phyloP scores from a whole-genome alignment of 805 yeast genomes.

The Suhomyces sp. region DNA sequence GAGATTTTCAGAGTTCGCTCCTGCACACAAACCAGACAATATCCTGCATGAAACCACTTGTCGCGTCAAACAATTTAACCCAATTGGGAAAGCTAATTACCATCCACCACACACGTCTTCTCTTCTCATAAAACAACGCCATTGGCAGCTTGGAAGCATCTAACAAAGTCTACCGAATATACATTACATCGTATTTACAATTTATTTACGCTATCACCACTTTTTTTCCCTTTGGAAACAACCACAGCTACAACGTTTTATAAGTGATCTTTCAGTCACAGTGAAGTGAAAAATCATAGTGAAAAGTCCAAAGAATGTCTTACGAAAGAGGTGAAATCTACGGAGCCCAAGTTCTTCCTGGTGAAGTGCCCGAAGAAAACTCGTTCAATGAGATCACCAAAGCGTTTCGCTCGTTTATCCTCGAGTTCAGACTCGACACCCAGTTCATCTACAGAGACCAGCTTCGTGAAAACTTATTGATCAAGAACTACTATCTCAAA shows the following conservation, averaged over 20 bases:
- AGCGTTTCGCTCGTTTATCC: slow-evolving; percentile 76
- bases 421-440: slow-evolving; percentile 81
- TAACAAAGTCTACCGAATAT: too few species aligned
- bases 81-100: slow-evolving; percentile 14
- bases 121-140: too few species aligned
- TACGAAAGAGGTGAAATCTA: slow-evolving; percentile 71
- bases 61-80: slow-evolving; percentile 19
- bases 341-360: slow-evolving; percentile 84
- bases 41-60: too few species aligned
- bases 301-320: slow-evolving; percentile 56
- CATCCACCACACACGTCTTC: too few species aligned
- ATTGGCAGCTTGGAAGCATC: too few species aligned
- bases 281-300: slow-evolving; percentile 1
- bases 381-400: slow-evolving; percentile 67
- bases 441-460: slow-evolving; percentile 89
- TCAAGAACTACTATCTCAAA: slow-evolving; percentile 66
- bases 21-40: too few species aligned
- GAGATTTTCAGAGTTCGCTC: too few species aligned
- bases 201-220: not conserved
- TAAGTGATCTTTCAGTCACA: too few species aligned
- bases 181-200: not conserved
- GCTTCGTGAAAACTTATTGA: slow-evolving; percentile 79
- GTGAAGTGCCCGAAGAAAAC: slow-evolving; percentile 66
- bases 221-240: too few species aligned
- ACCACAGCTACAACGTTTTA: too few species aligned